Evolutionary conservation across 2,329 filamentous ascomycete genomes (phyloP), one percentile per base, ranked within the genome.

Genomic region (Neonectria sp.): DNA sequence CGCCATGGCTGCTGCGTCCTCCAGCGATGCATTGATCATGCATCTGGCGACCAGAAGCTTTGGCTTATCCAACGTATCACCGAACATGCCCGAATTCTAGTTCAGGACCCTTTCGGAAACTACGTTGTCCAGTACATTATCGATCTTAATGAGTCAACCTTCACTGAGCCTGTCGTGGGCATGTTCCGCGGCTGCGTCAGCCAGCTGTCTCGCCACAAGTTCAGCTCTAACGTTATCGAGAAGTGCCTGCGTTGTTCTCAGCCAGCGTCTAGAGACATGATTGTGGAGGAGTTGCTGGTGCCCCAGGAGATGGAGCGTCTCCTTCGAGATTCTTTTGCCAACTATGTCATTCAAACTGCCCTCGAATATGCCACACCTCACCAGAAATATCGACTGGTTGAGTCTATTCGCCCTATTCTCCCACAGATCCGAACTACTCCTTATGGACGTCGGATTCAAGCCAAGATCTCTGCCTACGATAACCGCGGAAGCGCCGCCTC

Each of bases 111-210:
- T 0, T 99, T 98, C 75, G 96, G 96, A 78, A 99, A 99, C 82
- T 99, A 99, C 73, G 96, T 99, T 57, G 93, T 99, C 57, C 96
- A 99, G 83, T 99, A 99, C 84, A 98, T 99, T 78, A 90, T 99
- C 73, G 96, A 98, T 79, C 88, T 98, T 61, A 95, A 95, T 72
- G 95, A 99, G 78, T 87, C 92, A 13, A 86, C 86, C 73, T 98
- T 97, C 82, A 98, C 95, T 1, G 93, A 96, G 76, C 95, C 95
- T 4, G 86, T 99, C 46, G 96, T 97, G 68, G 85, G 88, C 60
- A 92, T 91, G 77, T 98, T 99, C 85, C 84, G 88, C 63, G 92
- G 92, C 75, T 87, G 86, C 85, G 93, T 89, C 84, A 92, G 79
- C 77, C 88, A 81, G 82, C 88, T 88, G 17, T 98, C 96, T 6